Evolutionary conservation across 192 early-diverging fungal genomes (phyloP).

Genomic region (Gonapodya sp.): DNA sequence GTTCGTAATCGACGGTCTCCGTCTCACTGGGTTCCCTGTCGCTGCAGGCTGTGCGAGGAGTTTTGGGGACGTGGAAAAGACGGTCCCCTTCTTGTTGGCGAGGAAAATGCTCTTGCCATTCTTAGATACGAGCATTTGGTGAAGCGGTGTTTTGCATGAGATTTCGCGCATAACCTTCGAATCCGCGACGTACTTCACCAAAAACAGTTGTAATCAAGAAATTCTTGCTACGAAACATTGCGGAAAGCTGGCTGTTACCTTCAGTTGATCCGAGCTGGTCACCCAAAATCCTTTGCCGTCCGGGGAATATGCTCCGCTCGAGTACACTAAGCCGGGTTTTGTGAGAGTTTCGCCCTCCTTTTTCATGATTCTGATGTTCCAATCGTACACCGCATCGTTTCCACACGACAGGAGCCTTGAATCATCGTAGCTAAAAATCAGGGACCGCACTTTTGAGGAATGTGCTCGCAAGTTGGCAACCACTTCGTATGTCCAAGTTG

Average conservation of each 20-base stretch:
- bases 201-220: no score
- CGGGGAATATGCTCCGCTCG: neutral
- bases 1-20: neutral
- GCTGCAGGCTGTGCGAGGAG: neutral
- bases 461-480: conserved; percentile 41
- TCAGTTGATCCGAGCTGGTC: neutral
- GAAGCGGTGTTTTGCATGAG: neutral
- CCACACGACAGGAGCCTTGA: conserved; percentile 35
- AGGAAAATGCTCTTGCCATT: neutral
- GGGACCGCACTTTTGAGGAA: conserved; percentile 37
- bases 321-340: neutral
- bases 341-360: neutral
- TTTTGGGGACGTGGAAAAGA: neutral
- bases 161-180: neutral
- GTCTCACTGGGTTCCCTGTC: neutral
- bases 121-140: neutral
- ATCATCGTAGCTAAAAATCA: conserved; percentile 43
- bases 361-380: conserved; percentile 18
- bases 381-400: conserved; percentile 48
- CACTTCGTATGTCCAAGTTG: conserved; percentile 43
- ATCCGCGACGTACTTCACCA: neutral
- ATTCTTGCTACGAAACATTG: neutral
- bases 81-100: neutral
- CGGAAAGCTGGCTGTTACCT: neutral
- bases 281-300: neutral